A percentile compares a stretch with the other conserved stretches of the same genome.
These are phyloP conservation scores for Zangia roseola DNA, from an alignment of 768 basidiomycete genomes.

Conservation along the genomic window DNA sequence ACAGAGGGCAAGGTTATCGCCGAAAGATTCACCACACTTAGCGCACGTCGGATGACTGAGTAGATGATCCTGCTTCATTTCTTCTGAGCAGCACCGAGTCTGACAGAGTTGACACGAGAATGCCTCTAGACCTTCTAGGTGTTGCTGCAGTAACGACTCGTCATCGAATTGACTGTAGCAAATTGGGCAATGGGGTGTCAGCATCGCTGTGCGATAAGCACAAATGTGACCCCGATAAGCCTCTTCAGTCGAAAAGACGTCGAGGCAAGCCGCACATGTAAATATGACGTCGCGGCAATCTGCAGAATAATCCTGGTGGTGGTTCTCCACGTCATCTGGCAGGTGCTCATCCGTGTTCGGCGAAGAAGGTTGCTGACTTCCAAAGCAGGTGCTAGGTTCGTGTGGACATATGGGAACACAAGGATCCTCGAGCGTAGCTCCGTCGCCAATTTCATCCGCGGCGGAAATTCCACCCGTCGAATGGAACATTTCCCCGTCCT, in stretches of 20 bases:
- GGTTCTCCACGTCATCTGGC: background rate
- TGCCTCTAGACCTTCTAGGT: constrained; percentile 10
- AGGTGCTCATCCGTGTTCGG: background rate
- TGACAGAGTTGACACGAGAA: constrained; percentile 23
- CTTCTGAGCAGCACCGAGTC: constrained; percentile 21
- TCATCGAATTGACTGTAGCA: constrained; percentile 28
- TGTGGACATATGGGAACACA: background rate
- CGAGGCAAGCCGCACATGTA: constrained; percentile 16
- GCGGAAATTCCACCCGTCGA: background rate
- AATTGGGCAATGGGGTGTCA: constrained; percentile 18
- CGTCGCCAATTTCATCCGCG: background rate
- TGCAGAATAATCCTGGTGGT: background rate
- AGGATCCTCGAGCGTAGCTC: background rate
- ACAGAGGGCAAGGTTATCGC: constrained; percentile 19
- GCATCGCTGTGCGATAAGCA: constrained; percentile 1
- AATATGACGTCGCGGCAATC: background rate
- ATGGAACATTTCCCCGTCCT: constrained; percentile 9
- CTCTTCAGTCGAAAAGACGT: constrained; percentile 12
- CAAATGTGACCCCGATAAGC: constrained; percentile 16
- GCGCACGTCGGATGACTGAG: constrained; percentile 23
- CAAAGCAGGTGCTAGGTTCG: constrained; percentile 1
- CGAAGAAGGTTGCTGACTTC: constrained; percentile 6
- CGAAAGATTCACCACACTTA: constrained; percentile 22
- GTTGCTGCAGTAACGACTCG: constrained; percentile 11
- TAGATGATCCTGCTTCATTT: constrained; percentile 27